Conservation (phyloP, 371 early-diverging fungal species). For the Circinella umbellata region DNA sequence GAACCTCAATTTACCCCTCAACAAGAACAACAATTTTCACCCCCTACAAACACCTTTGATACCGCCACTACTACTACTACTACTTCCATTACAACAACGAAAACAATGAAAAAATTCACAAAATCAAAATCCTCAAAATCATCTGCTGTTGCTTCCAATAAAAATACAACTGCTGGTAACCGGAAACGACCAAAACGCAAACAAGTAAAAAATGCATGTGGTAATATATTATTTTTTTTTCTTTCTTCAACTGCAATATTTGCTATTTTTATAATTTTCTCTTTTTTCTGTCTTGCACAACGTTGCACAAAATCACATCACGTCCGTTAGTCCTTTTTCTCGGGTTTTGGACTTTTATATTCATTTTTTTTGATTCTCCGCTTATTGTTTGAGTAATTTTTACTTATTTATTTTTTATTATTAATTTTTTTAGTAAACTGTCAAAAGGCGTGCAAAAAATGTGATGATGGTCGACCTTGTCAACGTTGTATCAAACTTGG, state of each 20-base stretch:
- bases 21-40: background rate
- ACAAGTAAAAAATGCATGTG: constrained; percentile 87
- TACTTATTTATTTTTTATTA: constrained; percentile 4
- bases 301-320: background rate
- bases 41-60: background rate
- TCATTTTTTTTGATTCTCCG: constrained; percentile 14
- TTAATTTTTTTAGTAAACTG: constrained; percentile 73
- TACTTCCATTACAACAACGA: constrained; percentile 9
- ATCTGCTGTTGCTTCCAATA: background rate
- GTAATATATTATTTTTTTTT: constrained; percentile 40
- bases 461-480: constrained; percentile 89
- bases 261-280: too few species aligned
- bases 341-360: constrained; percentile 24
- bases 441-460: constrained; percentile 93
- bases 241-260: background rate
- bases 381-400: constrained; percentile 3
- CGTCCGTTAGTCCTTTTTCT: constrained; percentile 7
- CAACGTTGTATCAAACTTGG: constrained; percentile 82
- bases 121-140: background rate
- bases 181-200: constrained; percentile 50
- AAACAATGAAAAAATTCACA: background rate
- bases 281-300: background rate
- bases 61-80: constrained; percentile 3
- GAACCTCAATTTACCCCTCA: background rate
- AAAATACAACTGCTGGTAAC: background rate